Evolutionary conservation across 495 filamentous ascomycete species (phyloP).

Genomic region (Xylaria curta): DNA sequence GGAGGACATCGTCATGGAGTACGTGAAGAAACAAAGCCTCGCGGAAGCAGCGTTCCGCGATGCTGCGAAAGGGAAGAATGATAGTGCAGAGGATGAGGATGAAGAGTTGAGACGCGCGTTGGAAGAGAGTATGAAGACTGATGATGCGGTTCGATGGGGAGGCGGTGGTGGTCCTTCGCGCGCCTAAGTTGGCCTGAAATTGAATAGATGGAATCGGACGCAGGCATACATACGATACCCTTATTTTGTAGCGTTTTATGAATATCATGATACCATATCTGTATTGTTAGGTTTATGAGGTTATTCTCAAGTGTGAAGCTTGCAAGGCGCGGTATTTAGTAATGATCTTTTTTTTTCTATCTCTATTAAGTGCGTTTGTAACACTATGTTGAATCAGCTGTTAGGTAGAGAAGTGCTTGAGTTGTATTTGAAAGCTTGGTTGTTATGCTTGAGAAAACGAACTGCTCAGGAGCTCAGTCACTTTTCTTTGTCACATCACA

Average conservation of each 20-base stretch:
- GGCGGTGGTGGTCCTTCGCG: constrained; percentile 36
- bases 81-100: constrained; percentile 45
- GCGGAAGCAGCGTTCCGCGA: constrained; percentile 63
- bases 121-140: constrained; percentile 53
- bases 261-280: constrained; percentile 21
- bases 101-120: constrained; percentile 54
- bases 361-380: not conserved
- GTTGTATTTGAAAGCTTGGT: not conserved
- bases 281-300: not conserved
- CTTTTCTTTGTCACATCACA: too few relatives aligned
- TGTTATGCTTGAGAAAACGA: too few relatives aligned
- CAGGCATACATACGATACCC: constrained; percentile 22
- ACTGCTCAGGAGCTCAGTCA: too few relatives aligned
- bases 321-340: not conserved
- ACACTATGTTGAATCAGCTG: too few relatives aligned
- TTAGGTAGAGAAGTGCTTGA: too few relatives aligned
- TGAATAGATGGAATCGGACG: not conserved
- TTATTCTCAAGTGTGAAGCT: not conserved
- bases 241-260: constrained; percentile 22
- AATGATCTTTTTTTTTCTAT: not conserved
- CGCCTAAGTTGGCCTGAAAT: not conserved
- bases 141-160: constrained; percentile 12
- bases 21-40: constrained; percentile 78
- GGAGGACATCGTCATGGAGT: constrained; percentile 76
- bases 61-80: constrained; percentile 31